Percentiles rank a stretch among this genome's conserved stretches.
Evolutionary conservation across 768 basidiomycete species (phyloP).

Genomic region (Termitomyces sp.): DNA sequence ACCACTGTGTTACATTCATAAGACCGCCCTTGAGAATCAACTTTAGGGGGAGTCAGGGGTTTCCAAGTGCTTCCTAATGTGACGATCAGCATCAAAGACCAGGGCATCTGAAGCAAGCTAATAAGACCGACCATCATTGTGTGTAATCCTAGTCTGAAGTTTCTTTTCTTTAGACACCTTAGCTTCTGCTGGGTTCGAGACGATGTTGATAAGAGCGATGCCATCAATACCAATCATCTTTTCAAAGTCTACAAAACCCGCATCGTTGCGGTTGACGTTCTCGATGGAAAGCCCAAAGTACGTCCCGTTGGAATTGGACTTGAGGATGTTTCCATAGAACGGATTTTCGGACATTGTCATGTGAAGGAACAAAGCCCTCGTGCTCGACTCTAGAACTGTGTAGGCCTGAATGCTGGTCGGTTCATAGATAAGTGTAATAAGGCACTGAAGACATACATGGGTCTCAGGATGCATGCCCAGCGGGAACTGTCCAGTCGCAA

Average conservation of each 20-base stretch:
- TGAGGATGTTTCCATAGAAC: slow-evolving; percentile 88
- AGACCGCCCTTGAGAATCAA: slow-evolving; percentile 69
- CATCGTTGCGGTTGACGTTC: slow-evolving; percentile 85
- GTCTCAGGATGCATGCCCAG: slow-evolving; percentile 87
- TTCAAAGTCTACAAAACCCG: slow-evolving; percentile 95
- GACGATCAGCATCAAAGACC: slow-evolving; percentile 6
- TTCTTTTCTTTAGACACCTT: slow-evolving; percentile 67
- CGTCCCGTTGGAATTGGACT: slow-evolving; percentile 98
- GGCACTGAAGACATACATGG: slow-evolving; percentile 55
- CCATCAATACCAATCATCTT: slow-evolving; percentile 96
- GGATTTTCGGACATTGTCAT: slow-evolving; percentile 88
- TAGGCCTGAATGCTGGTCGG: slow-evolving; percentile 58
- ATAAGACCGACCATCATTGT: slow-evolving; percentile 82
- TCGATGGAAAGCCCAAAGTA: slow-evolving; percentile 89
- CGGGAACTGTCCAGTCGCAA: slow-evolving; percentile 88
- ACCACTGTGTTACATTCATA: slow-evolving; percentile 77
- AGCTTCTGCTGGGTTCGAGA: slow-evolving; percentile 79
- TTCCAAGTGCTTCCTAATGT: slow-evolving; percentile 82
- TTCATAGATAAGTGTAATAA: not conserved
- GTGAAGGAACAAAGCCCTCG: slow-evolving; percentile 91
- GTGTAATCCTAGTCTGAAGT: slow-evolving; percentile 86
- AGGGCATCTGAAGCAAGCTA: not conserved
- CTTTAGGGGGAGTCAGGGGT: slow-evolving; percentile 66
- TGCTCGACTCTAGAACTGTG: slow-evolving; percentile 92
- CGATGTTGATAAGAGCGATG: slow-evolving; percentile 90